Percentiles rank a stretch among this genome's conserved stretches.
Conservation (phyloP, 495 filamentous ascomycete genomes). For the Lasiosphaeria miniovina region DNA sequence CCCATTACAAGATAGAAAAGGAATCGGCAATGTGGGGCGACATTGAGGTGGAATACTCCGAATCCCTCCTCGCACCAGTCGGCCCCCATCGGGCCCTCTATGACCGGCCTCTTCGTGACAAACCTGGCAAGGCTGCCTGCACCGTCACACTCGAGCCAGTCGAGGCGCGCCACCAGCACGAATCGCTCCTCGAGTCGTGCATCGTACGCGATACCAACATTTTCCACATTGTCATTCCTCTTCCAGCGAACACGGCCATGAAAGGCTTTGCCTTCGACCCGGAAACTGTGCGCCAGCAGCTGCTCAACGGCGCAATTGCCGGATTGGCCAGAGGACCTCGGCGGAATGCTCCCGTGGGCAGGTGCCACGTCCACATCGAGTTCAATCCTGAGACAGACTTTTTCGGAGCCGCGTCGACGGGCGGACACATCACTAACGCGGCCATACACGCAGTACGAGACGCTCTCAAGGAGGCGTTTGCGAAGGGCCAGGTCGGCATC, state of each 20-base stretch:
- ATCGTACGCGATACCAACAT: conserved; percentile 56
- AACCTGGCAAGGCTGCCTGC: conserved; percentile 72
- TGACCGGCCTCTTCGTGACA: conserved; percentile 77
- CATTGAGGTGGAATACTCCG: conserved; percentile 93
- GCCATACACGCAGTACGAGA: conserved; percentile 67
- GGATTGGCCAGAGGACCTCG: conserved; percentile 82
- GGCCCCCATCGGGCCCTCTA: conserved; percentile 57
- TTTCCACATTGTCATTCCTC: conserved; percentile 53
- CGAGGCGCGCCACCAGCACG: conserved; percentile 38
- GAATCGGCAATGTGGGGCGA: conserved; percentile 72
- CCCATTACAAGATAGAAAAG: conserved; percentile 79
- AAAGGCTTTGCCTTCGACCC: conserved; percentile 55
- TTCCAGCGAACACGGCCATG: conserved; percentile 26
- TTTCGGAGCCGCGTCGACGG: conserved; percentile 56
- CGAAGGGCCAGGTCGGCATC: conserved; percentile 52
- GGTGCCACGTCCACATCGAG: conserved; percentile 62
- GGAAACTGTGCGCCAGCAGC: conserved; percentile 56
- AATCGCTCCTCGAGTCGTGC: conserved; percentile 24
- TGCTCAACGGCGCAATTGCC: conserved; percentile 76
- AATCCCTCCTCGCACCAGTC: conserved; percentile 60
- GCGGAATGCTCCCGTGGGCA: conserved; percentile 71
- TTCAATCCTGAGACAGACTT: conserved; percentile 65
- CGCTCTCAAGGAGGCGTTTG: conserved; percentile 58
- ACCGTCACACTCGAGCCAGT: conserved; percentile 64
- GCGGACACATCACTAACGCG: conserved; percentile 74